A percentile compares a stretch with the other conserved stretches of the same genome.
Evolutionary conservation across 805 yeast genomes (phyloP).

Genomic region (Lipomyces yamanashiensis): DNA sequence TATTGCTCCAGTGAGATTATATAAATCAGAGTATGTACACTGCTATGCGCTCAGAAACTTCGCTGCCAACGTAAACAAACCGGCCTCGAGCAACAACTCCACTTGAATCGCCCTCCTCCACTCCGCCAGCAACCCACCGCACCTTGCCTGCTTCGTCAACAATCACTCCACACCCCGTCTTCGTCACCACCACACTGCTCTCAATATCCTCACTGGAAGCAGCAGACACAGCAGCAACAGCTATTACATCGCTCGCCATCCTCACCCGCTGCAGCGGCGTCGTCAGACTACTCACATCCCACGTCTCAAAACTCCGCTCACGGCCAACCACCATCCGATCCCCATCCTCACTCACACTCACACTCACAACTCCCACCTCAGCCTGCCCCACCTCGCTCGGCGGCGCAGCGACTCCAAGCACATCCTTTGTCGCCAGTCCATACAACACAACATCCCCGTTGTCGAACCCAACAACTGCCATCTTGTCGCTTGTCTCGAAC

Average conservation of each 20-base stretch:
- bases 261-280: constrained; percentile 12
- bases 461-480: constrained; percentile 47
- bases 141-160: too few species aligned
- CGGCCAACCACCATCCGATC: constrained; percentile 16
- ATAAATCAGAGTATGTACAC: too few species aligned
- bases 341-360: constrained; percentile 5
- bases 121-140: neutral
- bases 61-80: neutral
- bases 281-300: constrained; percentile 24
- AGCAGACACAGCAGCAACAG: neutral
- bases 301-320: constrained; percentile 15
- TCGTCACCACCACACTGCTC: constrained; percentile 3
- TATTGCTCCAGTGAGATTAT: too few species aligned
- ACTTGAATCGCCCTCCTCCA: neutral
- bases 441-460: constrained; percentile 38
- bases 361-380: constrained; percentile 5
- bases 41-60: too few species aligned
- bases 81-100: too few species aligned
- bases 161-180: neutral
- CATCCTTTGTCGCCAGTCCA: constrained; percentile 21
- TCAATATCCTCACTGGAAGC: neutral
- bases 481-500: constrained; percentile 53
- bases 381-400: constrained; percentile 1
- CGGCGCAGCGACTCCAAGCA: constrained; percentile 1
- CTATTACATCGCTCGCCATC: neutral